Evolutionary conservation across 306 rosid genomes (phyloP), one percentile per base, ranked within the genome.

Genomic region (Rosa chinensis): DNA sequence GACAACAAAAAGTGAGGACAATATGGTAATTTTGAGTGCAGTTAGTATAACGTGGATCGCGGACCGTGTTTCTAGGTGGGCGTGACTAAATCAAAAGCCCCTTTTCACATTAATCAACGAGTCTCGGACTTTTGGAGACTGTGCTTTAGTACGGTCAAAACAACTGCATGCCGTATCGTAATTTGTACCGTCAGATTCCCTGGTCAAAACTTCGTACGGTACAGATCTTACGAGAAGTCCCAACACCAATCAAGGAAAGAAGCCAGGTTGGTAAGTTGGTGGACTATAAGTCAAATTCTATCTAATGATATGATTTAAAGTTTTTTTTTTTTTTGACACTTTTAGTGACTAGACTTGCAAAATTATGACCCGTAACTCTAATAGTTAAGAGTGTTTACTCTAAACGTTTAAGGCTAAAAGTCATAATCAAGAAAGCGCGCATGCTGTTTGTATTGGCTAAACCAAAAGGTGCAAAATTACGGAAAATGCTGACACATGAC

Each of bases 1-100:
- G 63, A 5, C 74, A 70, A 13, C 3, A 74, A 70, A 10, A 2
- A 0, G 42, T 82, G 23, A 82, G 84, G 79, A 9, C 21, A 71
- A 0, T 4, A 49, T 23, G 6, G 80, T 70, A 67, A 75, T 35
- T 75, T 39, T 1, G 0, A 0, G 5, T 0, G 0, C 16, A 8
- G 58, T 6, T 17, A 25, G 0, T 6, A 17, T 21, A 6, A 44
- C 55, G 45, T 37, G 78, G n/a, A 64, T 72, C 6, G 23, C 28
- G 73, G 82, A 11, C 77, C 82, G 77, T 66, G 84, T 72, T 76
- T 75, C 53, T 12, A 5, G 81, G 72, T 17, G 73, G 72, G 45
- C 67, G 13, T 67, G 64, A 53, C n/a, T 17, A n/a, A 43, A 76
- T 64, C 40, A 25, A 16, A 10, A 9, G 76, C 40, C 37, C 47